A percentile compares a stretch with the other conserved stretches of the same genome.
These are phyloP conservation scores for Cytidiella melzeri DNA, from an alignment of 768 basidiomycete species.

Conservation along the genomic window DNA sequence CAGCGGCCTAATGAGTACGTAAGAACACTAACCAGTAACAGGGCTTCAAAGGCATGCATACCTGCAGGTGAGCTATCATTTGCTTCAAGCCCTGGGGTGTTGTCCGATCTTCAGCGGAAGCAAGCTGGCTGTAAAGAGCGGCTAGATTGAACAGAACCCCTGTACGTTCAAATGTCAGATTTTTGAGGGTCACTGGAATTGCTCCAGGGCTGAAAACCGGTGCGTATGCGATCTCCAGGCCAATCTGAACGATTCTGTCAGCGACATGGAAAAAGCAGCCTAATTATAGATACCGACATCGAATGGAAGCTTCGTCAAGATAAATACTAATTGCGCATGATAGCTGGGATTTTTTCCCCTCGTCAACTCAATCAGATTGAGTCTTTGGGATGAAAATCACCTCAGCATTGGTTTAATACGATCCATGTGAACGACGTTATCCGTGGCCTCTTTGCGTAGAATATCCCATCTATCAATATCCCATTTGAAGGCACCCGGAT, in stretches of 20 bases:
- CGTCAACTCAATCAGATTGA: background rate
- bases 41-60: constrained; percentile 20
- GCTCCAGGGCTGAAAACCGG: constrained; percentile 57
- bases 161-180: constrained; percentile 78
- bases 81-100: constrained; percentile 78
- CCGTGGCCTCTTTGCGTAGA: constrained; percentile 53
- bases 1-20: constrained; percentile 45
- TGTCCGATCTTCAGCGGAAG: constrained; percentile 61
- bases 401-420: constrained; percentile 45
- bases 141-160: constrained; percentile 81
- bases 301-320: constrained; percentile 77
- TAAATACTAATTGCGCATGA: constrained; percentile 82
- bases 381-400: too few relatives aligned
- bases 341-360: constrained; percentile 53
- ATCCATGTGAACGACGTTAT: constrained; percentile 48
- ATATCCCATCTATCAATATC: constrained; percentile 71
- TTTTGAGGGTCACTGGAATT: constrained; percentile 58
- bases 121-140: constrained; percentile 80
- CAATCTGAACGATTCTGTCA: constrained; percentile 42
- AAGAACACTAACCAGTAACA: background rate
- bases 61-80: constrained; percentile 68
- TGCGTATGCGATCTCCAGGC: constrained; percentile 66
- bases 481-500: constrained; percentile 78
- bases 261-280: background rate
- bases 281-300: constrained; percentile 44